Evolutionary conservation across 345 rosid genomes (phyloP).

Genomic region (Eucalyptus curtisii): DNA sequence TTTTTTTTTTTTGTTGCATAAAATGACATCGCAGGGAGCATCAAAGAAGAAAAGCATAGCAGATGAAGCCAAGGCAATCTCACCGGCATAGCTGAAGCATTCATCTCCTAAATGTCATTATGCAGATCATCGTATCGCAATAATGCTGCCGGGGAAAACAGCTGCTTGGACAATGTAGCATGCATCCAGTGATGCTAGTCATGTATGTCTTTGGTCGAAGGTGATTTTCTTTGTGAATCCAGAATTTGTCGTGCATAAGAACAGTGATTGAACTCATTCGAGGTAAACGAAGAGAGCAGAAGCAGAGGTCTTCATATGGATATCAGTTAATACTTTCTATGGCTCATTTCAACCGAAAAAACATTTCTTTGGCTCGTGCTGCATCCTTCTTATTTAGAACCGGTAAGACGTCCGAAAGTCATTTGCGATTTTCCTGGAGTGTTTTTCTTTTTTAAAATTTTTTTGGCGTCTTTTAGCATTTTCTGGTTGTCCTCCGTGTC

Average conservation of each 20-base stretch:
- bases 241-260: neutral
- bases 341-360: neutral
- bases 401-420: neutral
- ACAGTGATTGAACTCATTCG: neutral
- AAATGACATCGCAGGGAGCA: slow-evolving; percentile 46
- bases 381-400: neutral
- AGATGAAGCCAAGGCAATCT: slow-evolving; percentile 62
- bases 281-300: neutral
- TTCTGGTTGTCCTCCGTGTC: neutral
- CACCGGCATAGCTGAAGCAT: slow-evolving; percentile 8
- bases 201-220: neutral
- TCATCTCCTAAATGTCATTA: neutral
- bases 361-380: neutral
- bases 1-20: neutral
- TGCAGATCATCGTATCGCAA: neutral
- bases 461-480: neutral
- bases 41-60: slow-evolving; percentile 71
- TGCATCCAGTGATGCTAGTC: neutral
- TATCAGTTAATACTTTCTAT: neutral
- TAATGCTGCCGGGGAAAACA: neutral
- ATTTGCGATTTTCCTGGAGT: neutral
- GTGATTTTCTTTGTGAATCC: neutral
- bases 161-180: neutral
- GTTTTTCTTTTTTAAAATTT: accelerated
- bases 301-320: neutral